Percentiles rank a stretch among this genome's conserved stretches.
phyloP scores from a whole-genome alignment of 2,329 filamentous ascomycete genomes.

The Meredithiella fracta region DNA sequence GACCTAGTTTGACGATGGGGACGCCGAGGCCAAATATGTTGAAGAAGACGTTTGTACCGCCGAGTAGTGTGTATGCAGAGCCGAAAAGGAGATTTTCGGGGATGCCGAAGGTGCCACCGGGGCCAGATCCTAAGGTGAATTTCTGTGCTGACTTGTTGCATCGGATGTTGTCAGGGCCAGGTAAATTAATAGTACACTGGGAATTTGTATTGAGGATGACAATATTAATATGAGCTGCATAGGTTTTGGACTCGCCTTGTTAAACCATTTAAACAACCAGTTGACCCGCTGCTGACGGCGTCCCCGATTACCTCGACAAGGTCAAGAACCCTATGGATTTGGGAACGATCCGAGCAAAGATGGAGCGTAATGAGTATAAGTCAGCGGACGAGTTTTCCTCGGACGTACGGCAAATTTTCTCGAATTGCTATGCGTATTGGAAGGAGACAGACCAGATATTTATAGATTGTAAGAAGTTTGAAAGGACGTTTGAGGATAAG shows the following conservation, averaged over 20 bases:
- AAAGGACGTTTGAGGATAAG: slow-evolving; percentile 43
- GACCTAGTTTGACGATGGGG: slow-evolving; percentile 16
- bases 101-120: slow-evolving; percentile 9
- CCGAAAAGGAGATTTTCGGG: slow-evolving; percentile 18
- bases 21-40: slow-evolving; percentile 20
- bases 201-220: neutral
- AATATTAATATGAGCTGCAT: slow-evolving; percentile 5
- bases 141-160: slow-evolving; percentile 42
- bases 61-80: slow-evolving; percentile 11
- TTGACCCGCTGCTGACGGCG: slow-evolving; percentile 40
- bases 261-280: slow-evolving; percentile 43
- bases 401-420: slow-evolving; percentile 46
- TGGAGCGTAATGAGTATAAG: slow-evolving; percentile 36
- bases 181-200: slow-evolving; percentile 22
- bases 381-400: slow-evolving; percentile 36
- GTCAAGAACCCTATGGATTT: slow-evolving; percentile 47
- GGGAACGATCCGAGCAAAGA: slow-evolving; percentile 41
- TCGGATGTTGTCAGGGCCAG: slow-evolving; percentile 45
- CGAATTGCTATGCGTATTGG: slow-evolving; percentile 50
- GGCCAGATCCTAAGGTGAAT: slow-evolving; percentile 27
- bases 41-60: slow-evolving; percentile 17
- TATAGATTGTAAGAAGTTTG: slow-evolving; percentile 37
- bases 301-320: slow-evolving; percentile 45
- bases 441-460: slow-evolving; percentile 38
- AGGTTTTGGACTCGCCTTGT: slow-evolving; percentile 55